Evolutionary conservation across 73 alveolate species (phyloP).

Genomic region (Uronychia setigera): DNA sequence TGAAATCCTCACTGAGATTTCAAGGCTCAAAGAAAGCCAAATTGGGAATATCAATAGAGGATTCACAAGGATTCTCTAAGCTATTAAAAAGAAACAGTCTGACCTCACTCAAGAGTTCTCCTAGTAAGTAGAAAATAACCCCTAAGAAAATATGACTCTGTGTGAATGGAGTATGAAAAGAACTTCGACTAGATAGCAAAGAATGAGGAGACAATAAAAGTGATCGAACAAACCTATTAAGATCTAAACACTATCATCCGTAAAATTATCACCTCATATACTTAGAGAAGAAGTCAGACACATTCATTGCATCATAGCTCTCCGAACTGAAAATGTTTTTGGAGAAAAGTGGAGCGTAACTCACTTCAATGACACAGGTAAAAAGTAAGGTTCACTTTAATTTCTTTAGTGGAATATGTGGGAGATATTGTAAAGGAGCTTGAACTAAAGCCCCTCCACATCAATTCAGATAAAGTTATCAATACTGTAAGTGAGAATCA

Average conservation of each 20-base stretch:
- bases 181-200: background rate
- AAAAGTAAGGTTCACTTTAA: background rate
- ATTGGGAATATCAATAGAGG: background rate
- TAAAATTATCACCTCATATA: too few species aligned
- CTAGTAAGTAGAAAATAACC: background rate
- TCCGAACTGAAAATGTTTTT: background rate
- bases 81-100: background rate
- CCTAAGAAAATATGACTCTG: background rate
- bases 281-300: background rate
- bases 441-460: conserved; percentile 12
- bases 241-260: background rate
- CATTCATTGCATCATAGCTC: background rate
- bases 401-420: background rate
- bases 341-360: background rate
- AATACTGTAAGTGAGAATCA: background rate
- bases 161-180: background rate
- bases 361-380: background rate
- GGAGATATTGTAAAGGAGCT: background rate
- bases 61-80: background rate
- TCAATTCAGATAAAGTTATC: conserved; percentile 13
- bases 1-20: background rate
- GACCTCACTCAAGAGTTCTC: background rate
- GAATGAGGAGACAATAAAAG: background rate
- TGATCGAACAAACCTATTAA: background rate
- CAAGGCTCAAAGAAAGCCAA: background rate